A percentile compares a stretch with the other conserved stretches of the same genome.
Evolutionary conservation across 2,329 filamentous ascomycete species (phyloP).

Genomic region (Tolypocladium sp.): DNA sequence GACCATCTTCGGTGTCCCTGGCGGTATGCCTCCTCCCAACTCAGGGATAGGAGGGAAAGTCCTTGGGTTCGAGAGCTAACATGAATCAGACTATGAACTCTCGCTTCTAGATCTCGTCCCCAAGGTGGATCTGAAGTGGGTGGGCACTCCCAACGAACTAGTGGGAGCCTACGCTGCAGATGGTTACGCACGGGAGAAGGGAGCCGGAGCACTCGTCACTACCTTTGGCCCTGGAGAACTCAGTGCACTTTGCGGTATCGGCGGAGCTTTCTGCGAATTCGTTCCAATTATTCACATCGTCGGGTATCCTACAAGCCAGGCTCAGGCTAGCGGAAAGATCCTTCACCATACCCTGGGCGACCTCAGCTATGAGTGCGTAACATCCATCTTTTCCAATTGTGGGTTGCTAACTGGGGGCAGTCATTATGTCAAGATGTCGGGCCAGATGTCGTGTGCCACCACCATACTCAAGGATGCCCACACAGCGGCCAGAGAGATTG

Average conservation of each 20-base stretch:
- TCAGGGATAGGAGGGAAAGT: background rate
- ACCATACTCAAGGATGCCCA: background rate
- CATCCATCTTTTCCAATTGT: background rate
- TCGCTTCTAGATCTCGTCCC: constrained; percentile 26
- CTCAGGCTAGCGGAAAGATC: background rate
- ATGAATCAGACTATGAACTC: constrained; percentile 22
- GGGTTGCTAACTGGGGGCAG: background rate
- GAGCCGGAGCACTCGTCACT: constrained; percentile 40
- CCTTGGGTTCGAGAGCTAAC: background rate
- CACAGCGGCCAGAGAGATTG: background rate
- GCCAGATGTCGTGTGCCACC: background rate
- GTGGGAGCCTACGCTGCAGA: constrained; percentile 50
- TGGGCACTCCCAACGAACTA: constrained; percentile 49
- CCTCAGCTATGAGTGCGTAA: background rate
- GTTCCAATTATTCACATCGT: background rate
- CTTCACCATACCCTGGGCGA: background rate
- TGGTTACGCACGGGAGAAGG: constrained; percentile 46
- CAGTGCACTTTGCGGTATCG: background rate
- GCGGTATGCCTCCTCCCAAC: constrained; percentile 10
- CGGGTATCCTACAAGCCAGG: background rate
- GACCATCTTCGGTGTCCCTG: constrained; percentile 43
- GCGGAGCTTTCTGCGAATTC: background rate
- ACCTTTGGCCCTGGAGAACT: constrained; percentile 52
- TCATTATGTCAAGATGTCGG: background rate
- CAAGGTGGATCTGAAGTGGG: constrained; percentile 27